Evolutionary conservation across 768 basidiomycete genomes (phyloP).

Genomic region (Xerocomus brunneocitrinus): DNA sequence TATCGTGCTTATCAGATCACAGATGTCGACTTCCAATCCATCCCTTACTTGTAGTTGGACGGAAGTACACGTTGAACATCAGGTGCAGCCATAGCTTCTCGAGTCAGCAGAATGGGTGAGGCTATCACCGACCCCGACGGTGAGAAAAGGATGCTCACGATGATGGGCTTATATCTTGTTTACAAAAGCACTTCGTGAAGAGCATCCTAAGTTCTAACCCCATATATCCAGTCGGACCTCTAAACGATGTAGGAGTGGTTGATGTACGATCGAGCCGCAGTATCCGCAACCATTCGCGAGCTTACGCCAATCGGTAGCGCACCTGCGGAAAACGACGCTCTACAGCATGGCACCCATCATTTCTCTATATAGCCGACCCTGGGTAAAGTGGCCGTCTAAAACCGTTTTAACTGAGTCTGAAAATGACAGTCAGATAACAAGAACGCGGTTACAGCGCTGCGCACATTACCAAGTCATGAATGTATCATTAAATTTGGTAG

Average conservation of each 20-base stretch:
- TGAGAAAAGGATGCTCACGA: neutral
- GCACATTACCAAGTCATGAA: neutral
- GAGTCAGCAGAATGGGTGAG: neutral
- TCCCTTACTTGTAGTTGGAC: slow-evolving; percentile 15
- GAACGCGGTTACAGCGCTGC: neutral
- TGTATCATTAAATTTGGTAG: neutral
- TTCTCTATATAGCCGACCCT: neutral
- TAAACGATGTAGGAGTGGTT: neutral
- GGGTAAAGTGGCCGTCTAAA: neutral
- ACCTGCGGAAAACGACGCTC: neutral
- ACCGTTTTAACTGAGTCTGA: neutral
- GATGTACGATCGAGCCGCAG: neutral
- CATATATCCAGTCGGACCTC: neutral
- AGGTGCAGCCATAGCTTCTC: slow-evolving; percentile 18
- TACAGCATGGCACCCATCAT: neutral
- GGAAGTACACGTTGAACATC: slow-evolving; percentile 16
- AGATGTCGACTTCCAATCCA: neutral
- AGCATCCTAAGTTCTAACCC: neutral
- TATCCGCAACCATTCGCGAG: neutral
- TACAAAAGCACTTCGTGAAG: neutral
- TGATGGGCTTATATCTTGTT: neutral
- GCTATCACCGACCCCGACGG: neutral
- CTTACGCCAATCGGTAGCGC: neutral
- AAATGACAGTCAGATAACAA: neutral
- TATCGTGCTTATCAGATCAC: neutral